A percentile compares a stretch with the other conserved stretches of the same genome.
Conservation (phyloP, 1,284 basidiomycete species). For the Coniferiporia weirii region DNA sequence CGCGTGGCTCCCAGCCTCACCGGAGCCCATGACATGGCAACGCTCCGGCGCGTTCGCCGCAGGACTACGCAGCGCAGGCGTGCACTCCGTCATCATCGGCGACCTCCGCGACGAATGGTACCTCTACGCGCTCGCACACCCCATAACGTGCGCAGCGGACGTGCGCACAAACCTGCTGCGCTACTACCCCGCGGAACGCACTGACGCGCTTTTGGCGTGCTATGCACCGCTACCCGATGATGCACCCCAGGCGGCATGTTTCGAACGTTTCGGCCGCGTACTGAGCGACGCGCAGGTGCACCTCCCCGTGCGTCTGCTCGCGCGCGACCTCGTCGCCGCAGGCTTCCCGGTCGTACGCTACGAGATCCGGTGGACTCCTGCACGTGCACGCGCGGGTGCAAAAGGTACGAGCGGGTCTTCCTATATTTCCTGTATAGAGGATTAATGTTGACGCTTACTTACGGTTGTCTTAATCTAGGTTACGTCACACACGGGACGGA, state of each 20-base stretch:
- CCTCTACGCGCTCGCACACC: slow-evolving; percentile 66
- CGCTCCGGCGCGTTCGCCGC: slow-evolving; percentile 52
- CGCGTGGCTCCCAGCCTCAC: slow-evolving; percentile 46
- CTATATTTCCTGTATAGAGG: not conserved
- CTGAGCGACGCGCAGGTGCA: slow-evolving; percentile 67
- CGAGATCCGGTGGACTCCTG: slow-evolving; percentile 63
- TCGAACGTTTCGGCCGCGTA: slow-evolving; percentile 51
- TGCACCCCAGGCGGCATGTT: slow-evolving; percentile 36
- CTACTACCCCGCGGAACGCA: slow-evolving; percentile 49
- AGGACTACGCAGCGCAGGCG: slow-evolving; percentile 50
- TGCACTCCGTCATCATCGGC: slow-evolving; percentile 57
- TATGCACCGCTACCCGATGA: slow-evolving; percentile 38
- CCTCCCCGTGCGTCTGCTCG: slow-evolving; percentile 58
- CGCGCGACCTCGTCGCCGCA: slow-evolving; percentile 48
- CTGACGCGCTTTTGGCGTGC: slow-evolving; percentile 41
- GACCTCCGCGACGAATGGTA: slow-evolving; percentile 75
- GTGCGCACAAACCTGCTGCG: slow-evolving; percentile 53
- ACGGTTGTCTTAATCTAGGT: slow-evolving; percentile 33
- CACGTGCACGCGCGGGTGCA: slow-evolving; percentile 38
- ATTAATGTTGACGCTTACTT: not conserved
- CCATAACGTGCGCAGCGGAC: slow-evolving; percentile 42
- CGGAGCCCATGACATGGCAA: slow-evolving; percentile 65
- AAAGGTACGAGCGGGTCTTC: slow-evolving; percentile 37
- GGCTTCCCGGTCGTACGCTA: slow-evolving; percentile 65
- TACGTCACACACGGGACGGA: slow-evolving; percentile 70